Conservation (phyloP, 2,329 filamentous ascomycete species). For the Dactylonectria macrodidyma region DNA sequence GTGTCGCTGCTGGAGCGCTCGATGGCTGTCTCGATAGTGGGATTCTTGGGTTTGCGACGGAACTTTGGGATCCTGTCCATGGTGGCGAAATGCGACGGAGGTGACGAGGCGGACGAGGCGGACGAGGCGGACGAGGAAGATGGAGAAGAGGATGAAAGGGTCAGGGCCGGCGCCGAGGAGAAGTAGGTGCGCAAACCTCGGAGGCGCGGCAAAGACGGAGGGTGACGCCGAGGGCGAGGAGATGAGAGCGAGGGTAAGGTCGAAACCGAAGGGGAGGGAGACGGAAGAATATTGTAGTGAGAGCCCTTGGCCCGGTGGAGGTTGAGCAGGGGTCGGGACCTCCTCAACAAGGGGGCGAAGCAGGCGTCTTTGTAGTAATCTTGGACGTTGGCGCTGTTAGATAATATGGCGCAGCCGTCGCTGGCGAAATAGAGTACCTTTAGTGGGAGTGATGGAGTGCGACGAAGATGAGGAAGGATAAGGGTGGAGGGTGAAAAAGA, state of each 20-base stretch:
- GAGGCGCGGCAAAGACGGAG: constrained; percentile 30
- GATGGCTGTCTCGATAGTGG: constrained; percentile 59
- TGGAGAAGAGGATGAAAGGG: constrained; percentile 16
- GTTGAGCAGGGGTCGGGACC: constrained; percentile 41
- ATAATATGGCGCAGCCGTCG: constrained; percentile 32
- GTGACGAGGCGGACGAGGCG: background rate
- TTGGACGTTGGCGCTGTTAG: constrained; percentile 28
- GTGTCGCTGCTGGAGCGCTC: constrained; percentile 51
- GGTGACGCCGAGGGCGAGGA: constrained; percentile 24
- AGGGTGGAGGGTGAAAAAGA: background rate
- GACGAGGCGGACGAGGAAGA: background rate
- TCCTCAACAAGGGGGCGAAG: constrained; percentile 39
- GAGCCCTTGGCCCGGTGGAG: constrained; percentile 41
- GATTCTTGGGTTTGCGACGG: constrained; percentile 61
- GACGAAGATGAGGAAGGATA: constrained; percentile 11
- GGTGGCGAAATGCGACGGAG: constrained; percentile 27
- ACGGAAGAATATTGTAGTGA: constrained; percentile 38
- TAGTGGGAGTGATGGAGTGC: constrained; percentile 16
- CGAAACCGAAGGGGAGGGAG: constrained; percentile 32
- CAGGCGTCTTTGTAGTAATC: constrained; percentile 30
- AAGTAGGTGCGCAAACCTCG: constrained; percentile 32
- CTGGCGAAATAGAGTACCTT: constrained; percentile 15
- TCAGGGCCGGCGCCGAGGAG: constrained; percentile 32
- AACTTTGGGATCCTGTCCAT: constrained; percentile 62
- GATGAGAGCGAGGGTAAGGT: constrained; percentile 23